Base-by-base conservation (phyloP, 768 basidiomycete species). In the Tricholoma sp. region DNA sequence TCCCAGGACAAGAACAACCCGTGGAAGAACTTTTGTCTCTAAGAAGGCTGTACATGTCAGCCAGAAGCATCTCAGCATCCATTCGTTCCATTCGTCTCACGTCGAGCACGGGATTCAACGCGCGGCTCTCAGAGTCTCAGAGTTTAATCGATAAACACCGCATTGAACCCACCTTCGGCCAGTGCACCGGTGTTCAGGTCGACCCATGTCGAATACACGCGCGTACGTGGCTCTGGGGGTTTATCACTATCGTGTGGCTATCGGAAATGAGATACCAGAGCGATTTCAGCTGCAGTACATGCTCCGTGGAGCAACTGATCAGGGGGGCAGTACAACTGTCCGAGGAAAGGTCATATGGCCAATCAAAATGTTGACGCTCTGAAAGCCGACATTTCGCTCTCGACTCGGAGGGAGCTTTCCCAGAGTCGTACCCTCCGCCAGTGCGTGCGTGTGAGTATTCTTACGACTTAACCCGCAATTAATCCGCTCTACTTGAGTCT, bases 1-100 rank as follows among this genome's bases (percentile, higher is more conserved):
- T 57, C 45, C 53, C 52, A 53, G 48, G 53, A 36, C 53, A 52
- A 61, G 52, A 53, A 62, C 44, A 54, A 61, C 33, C 37, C 50
- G 47, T 49, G 47, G 47, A 49, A 57, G 18, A 55, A 37, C 24
- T 8, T 24, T 24, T 7, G 8, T 24, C 9, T 29, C 9, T 29
- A 32, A 41, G 52, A 31, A 53, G 52, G 56, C 50, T 45, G 50
- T 41, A 51, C 41, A 42, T 17, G 12, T 42, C 11, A 34, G 12
- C 48, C 45, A 31, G 32, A 31, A 20, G 37, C 31, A 45, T 58
- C 50, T 53, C 57, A 37, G 13, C 45, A 39, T 12, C 44, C 24
- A 18, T 52, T 45, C 32, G 31, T 24, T 28, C 24, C 47, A 39
- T 31, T 51, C 51, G 51, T 62, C 58, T 57, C 58, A 60, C 57